Base-by-base conservation (phyloP, 169 alveolate genomes). In the Eimeria acervulina region DNA sequence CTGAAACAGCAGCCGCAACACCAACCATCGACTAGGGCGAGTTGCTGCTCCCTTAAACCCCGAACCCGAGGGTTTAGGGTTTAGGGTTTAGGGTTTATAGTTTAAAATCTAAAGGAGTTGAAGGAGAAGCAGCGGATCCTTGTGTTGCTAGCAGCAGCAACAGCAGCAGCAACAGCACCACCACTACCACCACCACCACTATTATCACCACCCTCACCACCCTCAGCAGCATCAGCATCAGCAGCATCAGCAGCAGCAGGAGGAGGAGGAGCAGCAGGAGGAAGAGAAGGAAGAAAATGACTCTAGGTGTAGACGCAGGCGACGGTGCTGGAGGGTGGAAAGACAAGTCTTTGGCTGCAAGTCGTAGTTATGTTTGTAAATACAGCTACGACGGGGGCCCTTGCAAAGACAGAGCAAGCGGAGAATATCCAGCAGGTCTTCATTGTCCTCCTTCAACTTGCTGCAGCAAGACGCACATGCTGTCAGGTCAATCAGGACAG, bases 391-490 rank as follows among this genome's bases (percentile, higher is more conserved):
- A 78, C 21, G 88, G 88, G 63, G 88, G 88, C 10, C 88, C 88
- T 10, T 78, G 88, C 31, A 40, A 36, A 40, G 5, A 3, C 2
- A 47, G 88, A 5, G 26, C n/a, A 7, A 21, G 21, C 7, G 88
- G 63, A 6, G 8, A 78, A 2, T 78, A 8, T 40, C 88, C 88
- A 2, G 3, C 88, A 12, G 88, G 88, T 28, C 42, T 78, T 17
- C 21, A 15, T 26, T 78, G 88, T 55, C 88, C 88, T 7, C 88
- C 88, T 40, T 13, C 42, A 31, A 2, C 23, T 61, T 78, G 88
- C 88, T 78, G 88, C 88, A 78, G 88, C 88, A 78, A 42, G 44
- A 40, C 61, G 10, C 88, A 78, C 33, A 12, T 78, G 63, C 88
- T 40, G 8, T 3, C 31, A 2, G 88, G 88, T 40, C 55, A 42